Base-by-base conservation (phyloP, 2,329 filamentous ascomycete genomes). In the Apiospora pterosperma region DNA sequence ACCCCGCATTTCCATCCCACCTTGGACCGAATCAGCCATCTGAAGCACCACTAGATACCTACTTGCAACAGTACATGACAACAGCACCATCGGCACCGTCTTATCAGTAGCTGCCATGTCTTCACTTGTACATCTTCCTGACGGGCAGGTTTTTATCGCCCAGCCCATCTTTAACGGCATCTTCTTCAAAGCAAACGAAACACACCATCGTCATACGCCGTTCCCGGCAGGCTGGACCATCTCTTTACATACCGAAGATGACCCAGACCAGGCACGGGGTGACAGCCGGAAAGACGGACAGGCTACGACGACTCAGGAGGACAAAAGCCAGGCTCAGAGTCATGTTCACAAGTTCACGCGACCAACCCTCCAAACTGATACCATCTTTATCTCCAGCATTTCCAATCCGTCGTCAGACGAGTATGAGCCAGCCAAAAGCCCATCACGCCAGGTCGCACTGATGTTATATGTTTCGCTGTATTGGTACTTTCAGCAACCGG, bases 401-500 rank as follows among this genome's bases (percentile, higher is more conserved):
- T 95, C 92, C 61, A 92, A 91, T 69, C 93, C 95, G 0, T 91
- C 90, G 61, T 91, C 84, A 75, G 87, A 80, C 74, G 93, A 97
- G 60, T 96, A 91, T 80, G 92, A 91, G 74, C 88, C 92, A 1
- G 86, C 90, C 1, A 88, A 84, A 16, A 97, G 93, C 67, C 92
- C 92, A 0, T 96, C 93, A 0, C 85, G 94, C 55, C 92, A 97
- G 79, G 92, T 97, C 66, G 95, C 95, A 69, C 93, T 97, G 92
- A 97, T 97, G 91, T 84, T 98, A 7, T 98, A 93, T 92, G 88
- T 93, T 38, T 94, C 93, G 1, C 82, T 98, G 48, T 97, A 93
- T 81, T 98, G 95, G 95, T 98, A 98, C 81, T 98, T 97, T 72
- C 94, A 97, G 79, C 92, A 97, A 76, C 85, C 88, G 1, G 85